A percentile compares a stretch with the other conserved stretches of the same genome.
Evolutionary conservation across 768 basidiomycete genomes (phyloP).

Genomic region (Symmetrospora coprosmae): DNA sequence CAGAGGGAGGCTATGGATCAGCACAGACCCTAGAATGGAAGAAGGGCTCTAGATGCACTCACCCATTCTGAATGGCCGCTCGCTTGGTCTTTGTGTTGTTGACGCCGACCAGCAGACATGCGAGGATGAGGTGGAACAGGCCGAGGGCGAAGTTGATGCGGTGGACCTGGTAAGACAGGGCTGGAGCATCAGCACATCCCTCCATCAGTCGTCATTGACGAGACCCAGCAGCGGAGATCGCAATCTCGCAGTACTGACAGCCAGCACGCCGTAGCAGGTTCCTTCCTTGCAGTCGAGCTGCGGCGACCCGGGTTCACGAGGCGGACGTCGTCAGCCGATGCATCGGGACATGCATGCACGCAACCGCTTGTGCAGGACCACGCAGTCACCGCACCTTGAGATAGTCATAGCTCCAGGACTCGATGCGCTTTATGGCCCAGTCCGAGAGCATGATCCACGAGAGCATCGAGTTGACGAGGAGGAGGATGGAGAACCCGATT

Average conservation of each 20-base stretch:
- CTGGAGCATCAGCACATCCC: neutral
- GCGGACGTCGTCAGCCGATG: too few relatives aligned
- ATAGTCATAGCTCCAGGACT: conserved; percentile 89
- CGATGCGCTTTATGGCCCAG: conserved; percentile 66
- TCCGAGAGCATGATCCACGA: conserved; percentile 95
- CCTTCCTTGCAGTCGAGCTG: conserved; percentile 76
- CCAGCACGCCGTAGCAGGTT: conserved; percentile 90
- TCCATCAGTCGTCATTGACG: neutral
- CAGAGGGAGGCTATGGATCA: neutral
- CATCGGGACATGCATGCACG: too few relatives aligned
- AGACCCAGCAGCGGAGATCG: neutral
- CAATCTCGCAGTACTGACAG: conserved; percentile 45
- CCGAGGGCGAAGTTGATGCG: conserved; percentile 90
- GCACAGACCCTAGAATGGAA: neutral
- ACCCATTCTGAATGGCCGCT: conserved; percentile 95
- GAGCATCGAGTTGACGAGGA: conserved; percentile 83
- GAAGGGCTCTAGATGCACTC: conserved; percentile 34
- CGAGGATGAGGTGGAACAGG: conserved; percentile 71
- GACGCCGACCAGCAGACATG: conserved; percentile 66
- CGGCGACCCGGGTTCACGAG: too few relatives aligned
- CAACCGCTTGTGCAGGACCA: too few relatives aligned
- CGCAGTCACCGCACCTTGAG: conserved; percentile 99
- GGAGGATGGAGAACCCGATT: conserved; percentile 57
- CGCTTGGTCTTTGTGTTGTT: conserved; percentile 81
- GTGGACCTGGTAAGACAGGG: conserved; percentile 47